Conservation (phyloP, 768 basidiomycete genomes). For the Pisolithus albus region DNA sequence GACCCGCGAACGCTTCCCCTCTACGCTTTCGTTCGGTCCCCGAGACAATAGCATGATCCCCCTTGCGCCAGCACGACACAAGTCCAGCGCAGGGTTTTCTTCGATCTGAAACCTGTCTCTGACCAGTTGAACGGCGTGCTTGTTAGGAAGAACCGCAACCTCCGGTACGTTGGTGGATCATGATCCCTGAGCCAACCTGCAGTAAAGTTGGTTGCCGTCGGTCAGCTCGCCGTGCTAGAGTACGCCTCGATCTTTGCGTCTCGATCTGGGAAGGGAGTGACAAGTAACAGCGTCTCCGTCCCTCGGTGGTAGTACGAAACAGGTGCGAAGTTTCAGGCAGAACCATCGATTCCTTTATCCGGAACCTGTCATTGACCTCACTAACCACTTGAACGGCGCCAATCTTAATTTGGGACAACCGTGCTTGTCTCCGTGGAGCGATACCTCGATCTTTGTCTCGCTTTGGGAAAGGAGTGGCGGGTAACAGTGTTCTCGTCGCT, state of each 20-base stretch:
- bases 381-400: conserved; percentile 68
- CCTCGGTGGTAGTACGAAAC: conserved; percentile 21
- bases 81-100: conserved; percentile 49
- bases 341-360: conserved; percentile 32
- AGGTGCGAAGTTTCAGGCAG: conserved; percentile 1
- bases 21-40: conserved; percentile 52
- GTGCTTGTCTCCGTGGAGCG: conserved; percentile 59
- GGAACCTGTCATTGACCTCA: conserved; percentile 52
- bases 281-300: conserved; percentile 14
- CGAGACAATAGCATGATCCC: conserved; percentile 60
- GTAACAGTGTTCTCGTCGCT: conserved; percentile 10
- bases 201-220: conserved; percentile 25
- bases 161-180: conserved; percentile 27
- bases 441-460: conserved; percentile 29
- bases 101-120: conserved; percentile 50
- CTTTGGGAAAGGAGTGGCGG: conserved; percentile 18
- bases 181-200: conserved; percentile 23
- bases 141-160: conserved; percentile 67
- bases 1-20: conserved; percentile 50
- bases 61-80: conserved; percentile 39
- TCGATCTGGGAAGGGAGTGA: conserved; percentile 14
- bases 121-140: conserved; percentile 64
- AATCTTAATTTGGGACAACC: too few species aligned
- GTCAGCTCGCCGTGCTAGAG: conserved; percentile 62
- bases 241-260: conserved; percentile 28